These are phyloP conservation scores for Solanum pinnatisectum DNA, from an alignment of 257 asterid species.

Conservation along the genomic window DNA sequence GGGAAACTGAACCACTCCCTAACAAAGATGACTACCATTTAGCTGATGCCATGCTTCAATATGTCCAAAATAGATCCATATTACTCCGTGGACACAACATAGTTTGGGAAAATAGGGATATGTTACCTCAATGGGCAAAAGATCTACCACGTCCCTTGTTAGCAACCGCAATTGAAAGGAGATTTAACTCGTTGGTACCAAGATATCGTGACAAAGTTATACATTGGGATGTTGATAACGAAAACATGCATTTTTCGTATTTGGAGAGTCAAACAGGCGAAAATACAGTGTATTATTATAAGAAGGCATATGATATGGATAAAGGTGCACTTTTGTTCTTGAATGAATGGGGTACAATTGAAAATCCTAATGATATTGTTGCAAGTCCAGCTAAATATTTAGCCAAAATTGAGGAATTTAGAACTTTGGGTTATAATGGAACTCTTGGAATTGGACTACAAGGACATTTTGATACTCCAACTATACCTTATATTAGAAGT, in stretches of 20 bases:
- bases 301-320: constrained; percentile 16
- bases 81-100: constrained; percentile 24
- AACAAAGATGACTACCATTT: neutral
- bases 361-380: neutral
- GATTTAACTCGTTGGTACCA: constrained; percentile 3
- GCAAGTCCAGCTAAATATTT: constrained; percentile 20
- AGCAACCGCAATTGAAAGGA: neutral
- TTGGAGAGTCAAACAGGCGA: neutral
- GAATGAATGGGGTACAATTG: constrained; percentile 26
- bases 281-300: neutral
- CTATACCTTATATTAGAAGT: constrained; percentile 26
- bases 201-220: constrained; percentile 13
- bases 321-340: constrained; percentile 6
- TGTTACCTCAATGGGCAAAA: constrained; percentile 1
- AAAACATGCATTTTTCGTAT: constrained; percentile 10
- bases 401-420: constrained; percentile 22
- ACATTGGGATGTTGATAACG: constrained; percentile 35
- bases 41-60: constrained; percentile 13
- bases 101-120: constrained; percentile 7
- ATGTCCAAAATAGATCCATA: neutral
- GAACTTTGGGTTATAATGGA: constrained; percentile 24
- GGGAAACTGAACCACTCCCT: neutral
- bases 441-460: constrained; percentile 34
- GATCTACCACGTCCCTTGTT: neutral
- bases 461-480: constrained; percentile 24